A percentile compares a stretch with the other conserved stretches of the same genome.
Conservation (phyloP, 306 rosid genomes). For the Dalbergia cochinchinensis region DNA sequence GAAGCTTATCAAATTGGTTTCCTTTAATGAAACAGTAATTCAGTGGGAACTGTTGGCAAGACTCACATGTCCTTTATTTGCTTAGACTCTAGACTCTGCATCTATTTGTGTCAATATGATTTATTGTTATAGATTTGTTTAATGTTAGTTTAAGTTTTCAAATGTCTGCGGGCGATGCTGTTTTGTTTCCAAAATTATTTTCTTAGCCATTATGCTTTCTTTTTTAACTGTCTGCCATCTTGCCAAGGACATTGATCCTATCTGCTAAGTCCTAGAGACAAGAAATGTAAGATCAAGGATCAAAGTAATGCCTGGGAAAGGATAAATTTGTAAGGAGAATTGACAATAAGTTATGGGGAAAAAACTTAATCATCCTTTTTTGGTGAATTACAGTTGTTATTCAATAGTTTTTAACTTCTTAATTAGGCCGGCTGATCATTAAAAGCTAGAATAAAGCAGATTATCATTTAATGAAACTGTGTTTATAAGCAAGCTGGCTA, state of each 20-base stretch:
- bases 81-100: neutral
- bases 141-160: slow-evolving; percentile 19
- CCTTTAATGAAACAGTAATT: slow-evolving; percentile 18
- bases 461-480: neutral
- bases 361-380: slow-evolving; percentile 9
- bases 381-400: slow-evolving; percentile 11
- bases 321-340: slow-evolving; percentile 7
- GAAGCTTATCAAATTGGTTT: neutral
- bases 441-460: neutral
- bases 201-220: slow-evolving; percentile 9
- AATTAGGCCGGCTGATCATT: neutral
- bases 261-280: neutral
- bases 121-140: neutral
- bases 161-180: slow-evolving; percentile 7
- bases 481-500: neutral
- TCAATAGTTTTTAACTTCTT: slow-evolving; percentile 4
- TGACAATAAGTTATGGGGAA: neutral
- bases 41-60: neutral
- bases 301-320: neutral
- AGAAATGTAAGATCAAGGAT: slow-evolving; percentile 12
- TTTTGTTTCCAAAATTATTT: slow-evolving; percentile 4
- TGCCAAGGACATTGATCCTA: slow-evolving; percentile 29
- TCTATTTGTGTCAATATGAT: neutral
- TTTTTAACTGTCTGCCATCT: slow-evolving; percentile 7
- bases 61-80: slow-evolving; percentile 10